A percentile compares a stretch with the other conserved stretches of the same genome.
phyloP scores from a whole-genome alignment of 371 early-diverging fungal species.

The Chytridium lagenaria region DNA sequence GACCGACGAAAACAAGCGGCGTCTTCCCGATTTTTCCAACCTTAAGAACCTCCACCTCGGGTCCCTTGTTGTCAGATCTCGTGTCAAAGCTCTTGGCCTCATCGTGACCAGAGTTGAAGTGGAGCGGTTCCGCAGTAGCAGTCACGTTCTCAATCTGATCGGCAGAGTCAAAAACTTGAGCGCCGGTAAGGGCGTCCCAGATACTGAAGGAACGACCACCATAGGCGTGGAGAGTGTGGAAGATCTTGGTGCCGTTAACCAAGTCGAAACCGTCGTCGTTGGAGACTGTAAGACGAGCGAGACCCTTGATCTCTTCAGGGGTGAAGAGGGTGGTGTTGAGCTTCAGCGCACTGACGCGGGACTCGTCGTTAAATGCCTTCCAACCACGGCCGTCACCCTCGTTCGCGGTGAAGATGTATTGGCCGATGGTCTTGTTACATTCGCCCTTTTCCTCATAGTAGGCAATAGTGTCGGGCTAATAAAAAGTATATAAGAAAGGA shows the following conservation, averaged over 20 bases:
- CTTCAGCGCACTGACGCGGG: neutral
- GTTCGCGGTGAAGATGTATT: conserved; percentile 21
- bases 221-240: conserved; percentile 9
- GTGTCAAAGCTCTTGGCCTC: conserved; percentile 12
- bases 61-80: conserved; percentile 15
- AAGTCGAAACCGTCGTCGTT: conserved; percentile 12
- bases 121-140: neutral
- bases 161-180: conserved; percentile 11
- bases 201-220: conserved; percentile 11
- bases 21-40: conserved; percentile 3
- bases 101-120: conserved; percentile 19
- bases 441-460: neutral
- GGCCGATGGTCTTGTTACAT: neutral
- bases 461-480: conserved; percentile 18
- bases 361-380: conserved; percentile 5
- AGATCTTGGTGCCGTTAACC: conserved; percentile 13
- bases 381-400: conserved; percentile 13
- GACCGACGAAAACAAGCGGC: conserved; percentile 12
- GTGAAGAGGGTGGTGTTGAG: conserved; percentile 8
- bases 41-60: conserved; percentile 12
- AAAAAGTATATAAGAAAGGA: neutral
- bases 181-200: conserved; percentile 10
- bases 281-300: conserved; percentile 17
- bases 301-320: neutral
- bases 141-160: conserved; percentile 10